Evolutionary conservation across 2,329 filamentous ascomycete genomes (phyloP).

Genomic region (Pseudocercospora eumusae): DNA sequence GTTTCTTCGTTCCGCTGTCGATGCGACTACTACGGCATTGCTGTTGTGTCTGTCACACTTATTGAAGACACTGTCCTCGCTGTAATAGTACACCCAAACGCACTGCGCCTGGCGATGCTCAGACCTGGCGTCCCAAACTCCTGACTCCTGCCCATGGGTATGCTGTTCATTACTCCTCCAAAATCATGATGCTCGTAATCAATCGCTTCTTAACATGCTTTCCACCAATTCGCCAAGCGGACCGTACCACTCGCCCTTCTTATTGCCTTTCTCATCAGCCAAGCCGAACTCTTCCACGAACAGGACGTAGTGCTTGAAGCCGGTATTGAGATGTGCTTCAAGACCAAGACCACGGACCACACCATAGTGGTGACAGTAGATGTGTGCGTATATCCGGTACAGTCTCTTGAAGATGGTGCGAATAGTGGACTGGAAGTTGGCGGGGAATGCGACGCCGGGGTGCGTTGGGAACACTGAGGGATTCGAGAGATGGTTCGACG

Average conservation of each 20-base stretch:
- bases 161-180: constrained; percentile 7
- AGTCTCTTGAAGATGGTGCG: constrained; percentile 99
- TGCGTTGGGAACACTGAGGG: constrained; percentile 79
- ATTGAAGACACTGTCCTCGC: neutral
- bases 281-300: constrained; percentile 97
- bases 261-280: constrained; percentile 71
- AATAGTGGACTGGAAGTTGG: constrained; percentile 87
- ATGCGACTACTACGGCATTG: neutral
- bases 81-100: neutral
- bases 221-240: constrained; percentile 93
- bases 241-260: constrained; percentile 81
- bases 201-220: constrained; percentile 95
- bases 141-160: constrained; percentile 1
- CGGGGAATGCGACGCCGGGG: constrained; percentile 84
- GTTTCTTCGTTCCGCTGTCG: neutral
- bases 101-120: neutral
- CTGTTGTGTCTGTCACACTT: neutral
- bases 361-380: constrained; percentile 98
- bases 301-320: constrained; percentile 99
- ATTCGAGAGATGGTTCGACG: constrained; percentile 93
- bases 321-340: constrained; percentile 96
- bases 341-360: constrained; percentile 92
- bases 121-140: constrained; percentile 1
- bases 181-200: constrained; percentile 8
- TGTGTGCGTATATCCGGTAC: constrained; percentile 95